phyloP scores from a whole-genome alignment of 305 asterid genomes.

The Ilex paraguariensis region DNA sequence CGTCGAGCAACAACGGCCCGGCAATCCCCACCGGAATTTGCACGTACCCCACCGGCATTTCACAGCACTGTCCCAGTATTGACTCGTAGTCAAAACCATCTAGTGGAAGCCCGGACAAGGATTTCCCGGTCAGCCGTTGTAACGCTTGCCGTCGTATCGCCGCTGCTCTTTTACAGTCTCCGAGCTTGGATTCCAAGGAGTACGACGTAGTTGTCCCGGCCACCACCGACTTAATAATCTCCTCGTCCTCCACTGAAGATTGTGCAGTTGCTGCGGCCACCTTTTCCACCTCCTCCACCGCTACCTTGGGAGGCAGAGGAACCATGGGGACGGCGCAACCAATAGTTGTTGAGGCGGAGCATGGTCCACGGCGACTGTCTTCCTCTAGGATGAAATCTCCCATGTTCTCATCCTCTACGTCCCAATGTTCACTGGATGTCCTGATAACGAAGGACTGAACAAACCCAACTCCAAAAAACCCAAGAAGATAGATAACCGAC shows the following conservation, averaged over 20 bases:
- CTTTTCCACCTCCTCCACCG: neutral
- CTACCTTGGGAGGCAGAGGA: slow-evolving; percentile 14
- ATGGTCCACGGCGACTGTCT: slow-evolving; percentile 25
- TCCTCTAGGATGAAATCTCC: slow-evolving; percentile 22
- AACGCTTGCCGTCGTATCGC: slow-evolving; percentile 38
- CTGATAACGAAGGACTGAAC: slow-evolving; percentile 23
- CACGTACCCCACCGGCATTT: slow-evolving; percentile 51
- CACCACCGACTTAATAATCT: slow-evolving; percentile 25
- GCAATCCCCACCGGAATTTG: slow-evolving; percentile 51
- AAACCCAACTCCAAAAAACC: slow-evolving; percentile 20
- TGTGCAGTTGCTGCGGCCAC: slow-evolving; percentile 17
- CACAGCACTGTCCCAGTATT: slow-evolving; percentile 51
- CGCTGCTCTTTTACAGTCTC: slow-evolving; percentile 42
- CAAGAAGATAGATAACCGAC: slow-evolving; percentile 13
- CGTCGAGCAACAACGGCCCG: slow-evolving; percentile 46
- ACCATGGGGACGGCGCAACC: slow-evolving; percentile 14
- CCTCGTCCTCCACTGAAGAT: slow-evolving; percentile 34
- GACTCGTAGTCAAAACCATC: slow-evolving; percentile 50
- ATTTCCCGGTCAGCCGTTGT: slow-evolving; percentile 43
- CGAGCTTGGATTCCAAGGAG: slow-evolving; percentile 39
- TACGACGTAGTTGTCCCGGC: slow-evolving; percentile 35
- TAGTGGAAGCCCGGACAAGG: slow-evolving; percentile 40
- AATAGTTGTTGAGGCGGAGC: slow-evolving; percentile 2
- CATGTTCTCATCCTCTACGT: slow-evolving; percentile 28
- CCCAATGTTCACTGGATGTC: slow-evolving; percentile 32